phyloP scores from a whole-genome alignment of 192 early-diverging fungal genomes.

The Linnemannia schmuckeri region DNA sequence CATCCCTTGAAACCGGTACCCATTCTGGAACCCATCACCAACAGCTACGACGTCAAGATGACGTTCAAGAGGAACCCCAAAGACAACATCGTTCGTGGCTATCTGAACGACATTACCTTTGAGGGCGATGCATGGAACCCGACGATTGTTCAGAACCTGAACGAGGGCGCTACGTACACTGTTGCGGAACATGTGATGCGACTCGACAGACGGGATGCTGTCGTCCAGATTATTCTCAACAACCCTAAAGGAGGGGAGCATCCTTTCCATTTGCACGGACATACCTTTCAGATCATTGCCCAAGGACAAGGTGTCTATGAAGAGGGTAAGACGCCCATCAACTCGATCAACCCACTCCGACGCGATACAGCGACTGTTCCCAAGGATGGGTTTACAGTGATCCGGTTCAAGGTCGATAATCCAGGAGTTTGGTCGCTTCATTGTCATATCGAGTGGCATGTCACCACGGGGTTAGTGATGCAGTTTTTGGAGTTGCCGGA shows the following conservation, averaged over 20 bases:
- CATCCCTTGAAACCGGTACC: constrained; percentile 38
- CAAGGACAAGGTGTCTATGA: constrained; percentile 53
- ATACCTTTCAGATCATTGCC: constrained; percentile 61
- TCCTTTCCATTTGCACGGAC: constrained; percentile 63
- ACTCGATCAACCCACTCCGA: constrained; percentile 47
- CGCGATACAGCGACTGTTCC: constrained; percentile 60
- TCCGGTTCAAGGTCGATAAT: constrained; percentile 62
- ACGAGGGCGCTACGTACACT: constrained; percentile 24
- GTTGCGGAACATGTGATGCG: constrained; percentile 31
- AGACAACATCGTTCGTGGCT: constrained; percentile 28
- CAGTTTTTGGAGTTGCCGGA: constrained; percentile 57
- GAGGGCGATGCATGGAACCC: constrained; percentile 39
- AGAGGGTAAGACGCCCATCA: constrained; percentile 36
- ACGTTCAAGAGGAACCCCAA: constrained; percentile 18
- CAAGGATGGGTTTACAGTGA: constrained; percentile 43
- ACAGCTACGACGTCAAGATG: constrained; percentile 27
- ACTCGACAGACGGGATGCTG: constrained; percentile 22
- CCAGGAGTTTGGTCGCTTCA: constrained; percentile 63
- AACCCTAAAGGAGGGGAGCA: constrained; percentile 36
- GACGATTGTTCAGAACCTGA: constrained; percentile 51
- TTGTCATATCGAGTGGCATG: constrained; percentile 67
- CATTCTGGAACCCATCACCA: constrained; percentile 42
- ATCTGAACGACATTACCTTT: constrained; percentile 27
- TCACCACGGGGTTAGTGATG: constrained; percentile 60
- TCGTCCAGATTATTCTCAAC: constrained; percentile 52